phyloP scores from a whole-genome alignment of 768 basidiomycete genomes.

The Mycena crocata region DNA sequence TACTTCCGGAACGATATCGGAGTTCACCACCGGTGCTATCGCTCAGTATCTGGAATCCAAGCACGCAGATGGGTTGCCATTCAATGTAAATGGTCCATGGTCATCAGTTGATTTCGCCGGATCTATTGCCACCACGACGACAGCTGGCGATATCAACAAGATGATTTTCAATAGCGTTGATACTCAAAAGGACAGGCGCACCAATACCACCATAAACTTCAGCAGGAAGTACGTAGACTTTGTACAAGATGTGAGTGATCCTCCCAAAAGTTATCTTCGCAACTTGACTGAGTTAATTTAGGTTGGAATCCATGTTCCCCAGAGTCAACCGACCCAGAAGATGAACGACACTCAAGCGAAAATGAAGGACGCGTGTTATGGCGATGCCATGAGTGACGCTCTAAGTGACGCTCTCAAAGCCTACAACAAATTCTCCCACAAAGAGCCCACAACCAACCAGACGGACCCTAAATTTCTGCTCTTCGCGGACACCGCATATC shows the following conservation, averaged over 20 bases:
- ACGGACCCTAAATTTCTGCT: neutral
- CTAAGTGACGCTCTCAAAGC: neutral
- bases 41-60: neutral
- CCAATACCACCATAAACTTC: neutral
- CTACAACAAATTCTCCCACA: neutral
- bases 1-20: neutral
- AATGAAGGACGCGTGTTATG: neutral
- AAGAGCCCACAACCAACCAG: neutral
- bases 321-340: too few relatives aligned
- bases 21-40: neutral
- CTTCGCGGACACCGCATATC: neutral
- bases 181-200: neutral
- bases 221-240: neutral
- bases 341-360: too few relatives aligned
- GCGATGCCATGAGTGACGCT: neutral
- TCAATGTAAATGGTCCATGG: neutral
- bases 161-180: neutral
- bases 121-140: too few relatives aligned
- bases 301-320: too few relatives aligned
- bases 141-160: neutral
- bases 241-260: neutral
- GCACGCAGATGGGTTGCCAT: neutral
- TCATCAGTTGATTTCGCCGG: neutral
- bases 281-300: too few relatives aligned
- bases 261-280: too few relatives aligned